phyloP scores from a whole-genome alignment of 768 basidiomycete genomes.

The Boletus sp. region DNA sequence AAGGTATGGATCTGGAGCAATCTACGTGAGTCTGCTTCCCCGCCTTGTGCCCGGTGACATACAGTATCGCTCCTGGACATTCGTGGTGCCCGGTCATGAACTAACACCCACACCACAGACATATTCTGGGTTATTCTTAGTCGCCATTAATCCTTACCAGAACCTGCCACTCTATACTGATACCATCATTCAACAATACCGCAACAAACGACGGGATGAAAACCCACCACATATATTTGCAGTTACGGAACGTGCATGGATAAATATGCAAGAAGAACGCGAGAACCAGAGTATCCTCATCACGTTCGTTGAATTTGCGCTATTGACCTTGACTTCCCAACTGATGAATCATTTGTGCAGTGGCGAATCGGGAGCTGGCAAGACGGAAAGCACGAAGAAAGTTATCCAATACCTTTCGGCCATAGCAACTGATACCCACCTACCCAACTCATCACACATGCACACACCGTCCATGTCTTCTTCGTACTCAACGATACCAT shows the following conservation, averaged over 20 bases:
- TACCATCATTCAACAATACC: conserved; percentile 84
- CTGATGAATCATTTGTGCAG: conserved; percentile 39
- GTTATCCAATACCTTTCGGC: conserved; percentile 99
- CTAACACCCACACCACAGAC: conserved; percentile 52
- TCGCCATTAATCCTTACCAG: conserved; percentile 98
- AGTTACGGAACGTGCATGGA: conserved; percentile 96
- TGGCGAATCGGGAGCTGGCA: conserved; percentile 98
- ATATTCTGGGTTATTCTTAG: conserved; percentile 94
- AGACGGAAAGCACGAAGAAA: conserved; percentile 99
- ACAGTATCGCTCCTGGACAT: conserved; percentile 1
- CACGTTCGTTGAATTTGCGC: conserved; percentile 58
- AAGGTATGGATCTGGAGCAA: conserved; percentile 82
- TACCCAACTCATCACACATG: conserved; percentile 56
- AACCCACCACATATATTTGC: conserved; percentile 97
- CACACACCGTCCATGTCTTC: conserved; percentile 60
- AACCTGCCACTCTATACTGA: conserved; percentile 88
- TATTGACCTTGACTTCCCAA: conserved; percentile 1
- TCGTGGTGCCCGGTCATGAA: neutral
- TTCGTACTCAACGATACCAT: conserved; percentile 55
- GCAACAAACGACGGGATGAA: conserved; percentile 82
- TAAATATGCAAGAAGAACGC: conserved; percentile 95
- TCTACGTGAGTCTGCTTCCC: conserved; percentile 64
- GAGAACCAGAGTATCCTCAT: conserved; percentile 98
- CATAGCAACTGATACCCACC: conserved; percentile 81
- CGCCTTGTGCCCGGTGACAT: neutral